Evolutionary conservation across 116 monocot genomes (phyloP), one percentile per base, ranked within the genome.

Genomic region (Posidonia oceanica): DNA sequence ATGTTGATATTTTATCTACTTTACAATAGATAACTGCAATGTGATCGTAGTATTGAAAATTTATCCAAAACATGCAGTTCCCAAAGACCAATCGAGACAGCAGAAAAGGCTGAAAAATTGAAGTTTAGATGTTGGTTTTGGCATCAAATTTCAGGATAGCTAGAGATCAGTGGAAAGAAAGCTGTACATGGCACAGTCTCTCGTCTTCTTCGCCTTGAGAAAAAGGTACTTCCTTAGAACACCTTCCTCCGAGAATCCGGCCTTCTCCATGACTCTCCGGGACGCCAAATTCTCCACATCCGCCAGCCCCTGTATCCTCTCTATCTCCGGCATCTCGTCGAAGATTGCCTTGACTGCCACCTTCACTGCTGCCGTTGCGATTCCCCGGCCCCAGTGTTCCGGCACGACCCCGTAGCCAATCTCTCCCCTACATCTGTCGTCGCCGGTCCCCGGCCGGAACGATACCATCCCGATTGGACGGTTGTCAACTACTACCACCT

Each of bases 261-360:
- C 53, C 73, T 74, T 74, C 65, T 55, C 64, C 37, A 74, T 37
- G 2, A 74, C 73, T 53, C 73, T 48, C 65, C 65, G 41, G 3
- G 73, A 74, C 23, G 73, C 73, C 36, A 20, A 3, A 37, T 73
- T 73, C 65, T 74, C 65, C 12, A 39, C 55, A 10, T 22, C 64
- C n/a, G n/a, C 65, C 14, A 74, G 36, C 53, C n/a, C 73, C 36
- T 74, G 64, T 4, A 66, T 11, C 65, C 73, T 65, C 65, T 74
- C 73, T 54, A 74, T 12, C 37, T 22, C 29, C n/a, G 64, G 64
- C 64, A 20, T 18, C 54, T 74, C 73, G 14, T 17, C 20, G 18
- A 74, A 65, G 11, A 74, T 15, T 14, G 10, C 65, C 39, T 22
- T 16, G 36, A 41, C 38, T 29, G 65, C 73, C 54, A 38, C 41